Evolutionary conservation across 75 land plant species (phyloP).

Genomic region (Pseudotsuga menziesii): DNA sequence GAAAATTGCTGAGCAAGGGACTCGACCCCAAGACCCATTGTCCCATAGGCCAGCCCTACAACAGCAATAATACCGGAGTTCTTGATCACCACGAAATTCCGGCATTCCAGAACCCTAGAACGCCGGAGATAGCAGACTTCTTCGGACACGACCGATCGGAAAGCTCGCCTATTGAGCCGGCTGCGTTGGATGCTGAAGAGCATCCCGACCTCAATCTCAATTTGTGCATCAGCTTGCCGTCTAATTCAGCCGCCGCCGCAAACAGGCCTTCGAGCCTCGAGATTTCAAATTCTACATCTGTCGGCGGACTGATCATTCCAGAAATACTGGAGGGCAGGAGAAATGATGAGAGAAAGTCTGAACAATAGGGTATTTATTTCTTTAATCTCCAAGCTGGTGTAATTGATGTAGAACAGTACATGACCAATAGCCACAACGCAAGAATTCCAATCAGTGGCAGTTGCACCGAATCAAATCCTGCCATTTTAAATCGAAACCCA

Average conservation of each 20-base stretch:
- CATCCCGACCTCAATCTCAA: constrained; percentile 19
- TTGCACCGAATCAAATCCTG: too few species aligned
- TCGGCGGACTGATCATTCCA: too few species aligned
- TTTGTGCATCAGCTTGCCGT: constrained; percentile 24
- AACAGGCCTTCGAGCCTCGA: background rate
- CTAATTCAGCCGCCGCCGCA: background rate
- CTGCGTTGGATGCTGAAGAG: background rate
- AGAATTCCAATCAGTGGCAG: too few species aligned
- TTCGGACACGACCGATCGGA: background rate
- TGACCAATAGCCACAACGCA: too few species aligned
- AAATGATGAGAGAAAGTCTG: too few species aligned
- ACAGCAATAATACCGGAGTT: background rate
- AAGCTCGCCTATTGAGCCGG: background rate
- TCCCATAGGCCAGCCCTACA: background rate
- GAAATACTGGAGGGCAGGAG: too few species aligned
- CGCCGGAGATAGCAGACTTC: constrained; percentile 1
- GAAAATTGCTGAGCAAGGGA: constrained; percentile 7
- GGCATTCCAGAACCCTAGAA: too few species aligned
- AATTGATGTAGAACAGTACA: too few species aligned
- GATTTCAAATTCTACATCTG: background rate
- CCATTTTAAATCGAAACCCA: too few species aligned
- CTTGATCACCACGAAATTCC: background rate
- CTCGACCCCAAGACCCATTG: constrained; percentile 13
- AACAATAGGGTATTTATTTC: too few species aligned
- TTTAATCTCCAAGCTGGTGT: too few species aligned